Evolutionary conservation across 2,329 filamentous ascomycete genomes (phyloP).

Genomic region (Talaromyces sp.): DNA sequence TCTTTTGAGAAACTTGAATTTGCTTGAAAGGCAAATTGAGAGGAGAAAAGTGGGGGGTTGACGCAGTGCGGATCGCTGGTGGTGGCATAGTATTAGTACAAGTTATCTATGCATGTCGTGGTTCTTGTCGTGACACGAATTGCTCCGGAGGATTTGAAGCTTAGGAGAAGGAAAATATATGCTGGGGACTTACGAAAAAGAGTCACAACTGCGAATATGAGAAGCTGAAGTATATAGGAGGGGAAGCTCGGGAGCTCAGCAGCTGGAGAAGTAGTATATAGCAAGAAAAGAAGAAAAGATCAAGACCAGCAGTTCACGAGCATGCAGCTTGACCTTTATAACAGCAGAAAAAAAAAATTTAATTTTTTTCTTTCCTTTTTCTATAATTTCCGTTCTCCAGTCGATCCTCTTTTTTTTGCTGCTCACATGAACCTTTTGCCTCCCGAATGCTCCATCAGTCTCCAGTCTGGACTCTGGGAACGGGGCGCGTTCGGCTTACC

Average conservation of each 20-base stretch:
- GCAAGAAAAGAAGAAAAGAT: neutral
- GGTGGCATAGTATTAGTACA: conserved; percentile 1
- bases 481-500: conserved; percentile 35
- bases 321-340: too few species aligned
- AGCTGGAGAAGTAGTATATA: too few species aligned
- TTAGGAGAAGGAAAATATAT: too few species aligned
- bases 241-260: neutral
- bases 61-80: conserved; percentile 11
- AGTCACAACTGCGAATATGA: neutral
- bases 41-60: conserved; percentile 34
- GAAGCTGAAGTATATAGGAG: neutral
- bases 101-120: neutral
- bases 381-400: neutral
- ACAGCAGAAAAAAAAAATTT: neutral
- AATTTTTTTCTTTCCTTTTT: conserved; percentile 1
- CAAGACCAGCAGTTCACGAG: neutral
- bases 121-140: too few species aligned
- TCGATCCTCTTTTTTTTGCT: neutral
- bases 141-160: too few species aligned
- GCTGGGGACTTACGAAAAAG: too few species aligned
- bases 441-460: conserved; percentile 14
- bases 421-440: conserved; percentile 36
- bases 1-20: conserved; percentile 3
- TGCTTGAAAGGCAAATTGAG: conserved; percentile 5
- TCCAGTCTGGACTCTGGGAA: conserved; percentile 22